Percentiles rank a stretch among this genome's conserved stretches.
phyloP scores from a whole-genome alignment of 1,284 basidiomycete genomes.

The Peniophora sp. region DNA sequence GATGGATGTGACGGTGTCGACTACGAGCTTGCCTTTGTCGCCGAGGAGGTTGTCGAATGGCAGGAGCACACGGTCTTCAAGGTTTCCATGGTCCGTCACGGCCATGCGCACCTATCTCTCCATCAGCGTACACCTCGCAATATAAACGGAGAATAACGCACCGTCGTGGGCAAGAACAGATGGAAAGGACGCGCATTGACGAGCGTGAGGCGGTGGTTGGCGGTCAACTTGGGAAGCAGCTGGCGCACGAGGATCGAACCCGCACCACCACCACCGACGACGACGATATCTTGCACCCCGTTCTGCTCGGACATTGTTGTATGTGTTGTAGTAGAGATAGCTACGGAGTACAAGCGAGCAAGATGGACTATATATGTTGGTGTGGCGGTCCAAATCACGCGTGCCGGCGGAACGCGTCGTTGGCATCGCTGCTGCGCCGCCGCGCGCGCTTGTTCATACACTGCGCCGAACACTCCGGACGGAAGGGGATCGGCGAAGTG shows the following conservation, averaged over 20 bases:
- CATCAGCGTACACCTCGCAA: no score
- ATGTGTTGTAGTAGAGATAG: no score
- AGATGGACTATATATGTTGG: no score
- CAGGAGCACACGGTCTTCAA: slow-evolving; percentile 25
- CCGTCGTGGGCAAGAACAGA: slow-evolving; percentile 21
- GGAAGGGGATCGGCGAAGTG: no score
- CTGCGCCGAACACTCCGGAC: no score
- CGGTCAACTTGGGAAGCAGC: slow-evolving; percentile 20
- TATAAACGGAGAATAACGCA: no score
- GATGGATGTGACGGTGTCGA: slow-evolving; percentile 35
- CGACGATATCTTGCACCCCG: slow-evolving; percentile 13
- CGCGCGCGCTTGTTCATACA: no score
- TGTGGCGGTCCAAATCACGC: no score
- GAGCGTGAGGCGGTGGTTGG: slow-evolving; percentile 24
- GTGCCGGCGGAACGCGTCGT: no score
- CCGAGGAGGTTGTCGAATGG: slow-evolving; percentile 38
- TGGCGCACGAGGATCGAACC: slow-evolving; percentile 18
- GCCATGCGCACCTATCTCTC: slow-evolving; percentile 18
- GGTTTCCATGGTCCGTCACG: slow-evolving; percentile 19
- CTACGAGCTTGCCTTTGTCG: slow-evolving; percentile 32
- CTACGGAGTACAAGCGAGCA: no score
- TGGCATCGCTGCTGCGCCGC: no score
- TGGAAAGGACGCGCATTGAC: slow-evolving; percentile 23
- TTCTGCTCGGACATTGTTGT: no score
- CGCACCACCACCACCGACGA: slow-evolving; percentile 27